Base-by-base conservation (phyloP, 148 eudicot genomes). In the Rhododendron ferrugineum region DNA sequence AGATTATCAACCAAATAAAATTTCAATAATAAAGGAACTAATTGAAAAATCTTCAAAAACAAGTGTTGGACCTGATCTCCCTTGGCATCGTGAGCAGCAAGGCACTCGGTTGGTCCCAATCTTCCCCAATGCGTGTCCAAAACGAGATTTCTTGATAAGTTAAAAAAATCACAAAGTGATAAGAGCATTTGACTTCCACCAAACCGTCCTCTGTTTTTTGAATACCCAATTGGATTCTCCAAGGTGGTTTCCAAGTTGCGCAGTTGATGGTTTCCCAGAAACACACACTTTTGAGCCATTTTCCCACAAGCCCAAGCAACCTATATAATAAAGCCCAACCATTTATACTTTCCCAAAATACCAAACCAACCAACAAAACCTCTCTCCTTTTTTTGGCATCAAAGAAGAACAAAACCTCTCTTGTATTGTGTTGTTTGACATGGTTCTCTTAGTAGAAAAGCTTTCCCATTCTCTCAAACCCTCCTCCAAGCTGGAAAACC, bases 381-480 rank as follows among this genome's bases (percentile, higher is more conserved):
- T 82, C 32, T 23, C n/a, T n/a, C 5, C 40, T 40, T 6, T 40
- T 40, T 40, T 40, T 0, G 0, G 44, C 44, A 40, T 40, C 8
- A 40, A 40, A 40, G 44, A 40, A 40, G 44, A 40, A 40, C 44
- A 40, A 6, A 40, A 40, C 44, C 6, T 85, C 32, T 32, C 46
- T 66, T 62, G 2, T 60, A 2, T 23, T 78, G 40, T 54, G 23
- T n/a, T 44, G n/a, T 30, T 64, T 23, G 50, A 78, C 15, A 94
- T 91, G 93, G 91, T 89, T 73, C 80, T 92, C 82, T 75, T 88
- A 74, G 34, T 88, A n/a, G 82, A 85, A 60, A 93, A 82, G 82
- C 86, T 90, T 42, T 75, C 82, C 47, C 86, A 68, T 81, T 81
- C 84, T 40, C 78, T 75, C 11, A 88, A 87, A 46, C 82, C 70